Conservation (phyloP, 2,329 filamentous ascomycete genomes). For the Penicillium sp. region DNA sequence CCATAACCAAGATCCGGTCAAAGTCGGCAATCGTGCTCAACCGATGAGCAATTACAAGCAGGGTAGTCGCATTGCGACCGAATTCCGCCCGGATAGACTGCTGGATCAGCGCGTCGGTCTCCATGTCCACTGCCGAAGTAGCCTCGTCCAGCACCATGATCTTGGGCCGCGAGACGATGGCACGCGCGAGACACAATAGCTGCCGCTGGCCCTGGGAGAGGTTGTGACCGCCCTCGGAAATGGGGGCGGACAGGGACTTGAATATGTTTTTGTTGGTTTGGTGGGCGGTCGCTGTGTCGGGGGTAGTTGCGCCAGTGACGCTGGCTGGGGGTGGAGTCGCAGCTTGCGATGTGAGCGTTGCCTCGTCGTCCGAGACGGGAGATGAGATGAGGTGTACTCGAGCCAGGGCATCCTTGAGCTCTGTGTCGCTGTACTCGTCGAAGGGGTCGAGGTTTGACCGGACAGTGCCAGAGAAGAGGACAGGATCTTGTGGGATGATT, state of each 20-base stretch:
- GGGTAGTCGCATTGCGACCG: conserved; percentile 58
- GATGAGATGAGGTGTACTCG: conserved; percentile 63
- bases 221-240: conserved; percentile 73
- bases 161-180: conserved; percentile 69
- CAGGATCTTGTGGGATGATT: conserved; percentile 82
- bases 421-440: conserved; percentile 66
- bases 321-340: conserved; percentile 60
- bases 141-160: conserved; percentile 82
- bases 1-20: conserved; percentile 71
- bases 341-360: conserved; percentile 68
- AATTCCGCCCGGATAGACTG: conserved; percentile 73
- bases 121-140: conserved; percentile 76
- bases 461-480: conserved; percentile 78
- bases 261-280: conserved; percentile 67
- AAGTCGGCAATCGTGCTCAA: conserved; percentile 77
- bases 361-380: conserved; percentile 58
- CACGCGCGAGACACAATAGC: conserved; percentile 34
- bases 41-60: conserved; percentile 75
- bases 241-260: conserved; percentile 60
- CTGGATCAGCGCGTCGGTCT: conserved; percentile 73
- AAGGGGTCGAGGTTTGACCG: conserved; percentile 78
- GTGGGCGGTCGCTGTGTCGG: conserved; percentile 26
- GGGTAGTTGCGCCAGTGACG: conserved; percentile 20
- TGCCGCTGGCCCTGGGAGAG: conserved; percentile 37
- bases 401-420: conserved; percentile 68